phyloP scores from a whole-genome alignment of 1,139 yeast genomes.

The Geotrichum phurueaensis region DNA sequence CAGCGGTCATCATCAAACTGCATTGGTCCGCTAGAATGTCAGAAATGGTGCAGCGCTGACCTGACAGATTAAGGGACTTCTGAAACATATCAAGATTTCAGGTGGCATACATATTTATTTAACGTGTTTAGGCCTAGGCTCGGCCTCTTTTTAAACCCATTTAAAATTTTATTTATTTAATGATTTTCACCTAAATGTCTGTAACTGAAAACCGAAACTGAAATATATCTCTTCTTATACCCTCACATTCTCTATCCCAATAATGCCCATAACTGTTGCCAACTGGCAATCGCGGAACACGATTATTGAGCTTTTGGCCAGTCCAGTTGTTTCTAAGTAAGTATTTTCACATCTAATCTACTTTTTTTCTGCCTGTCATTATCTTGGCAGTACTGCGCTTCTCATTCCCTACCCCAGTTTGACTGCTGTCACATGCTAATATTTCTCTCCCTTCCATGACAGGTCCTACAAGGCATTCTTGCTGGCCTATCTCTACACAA shows the following conservation, averaged over 20 bases:
- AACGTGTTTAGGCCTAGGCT: background rate
- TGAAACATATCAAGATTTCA: background rate
- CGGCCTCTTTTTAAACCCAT: background rate
- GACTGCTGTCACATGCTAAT: background rate
- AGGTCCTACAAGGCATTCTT: slow-evolving; percentile 33
- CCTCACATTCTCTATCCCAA: background rate
- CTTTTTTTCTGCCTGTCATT: background rate
- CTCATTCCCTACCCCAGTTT: background rate
- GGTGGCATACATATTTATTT: background rate
- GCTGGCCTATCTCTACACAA: slow-evolving; percentile 39
- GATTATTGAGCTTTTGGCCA: background rate
- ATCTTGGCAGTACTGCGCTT: background rate
- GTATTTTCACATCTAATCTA: background rate
- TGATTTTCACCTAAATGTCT: background rate
- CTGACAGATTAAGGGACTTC: background rate
- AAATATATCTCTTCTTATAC: no score
- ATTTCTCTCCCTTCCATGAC: background rate
- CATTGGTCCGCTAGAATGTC: background rate
- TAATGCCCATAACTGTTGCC: background rate
- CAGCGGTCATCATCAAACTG: background rate
- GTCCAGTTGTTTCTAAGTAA: background rate
- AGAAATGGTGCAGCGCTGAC: background rate
- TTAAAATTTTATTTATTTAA: background rate
- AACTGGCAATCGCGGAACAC: background rate
- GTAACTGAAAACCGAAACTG: background rate